phyloP scores from a whole-genome alignment of 169 alveolate genomes.

The Cryptosporidium ryanae region DNA sequence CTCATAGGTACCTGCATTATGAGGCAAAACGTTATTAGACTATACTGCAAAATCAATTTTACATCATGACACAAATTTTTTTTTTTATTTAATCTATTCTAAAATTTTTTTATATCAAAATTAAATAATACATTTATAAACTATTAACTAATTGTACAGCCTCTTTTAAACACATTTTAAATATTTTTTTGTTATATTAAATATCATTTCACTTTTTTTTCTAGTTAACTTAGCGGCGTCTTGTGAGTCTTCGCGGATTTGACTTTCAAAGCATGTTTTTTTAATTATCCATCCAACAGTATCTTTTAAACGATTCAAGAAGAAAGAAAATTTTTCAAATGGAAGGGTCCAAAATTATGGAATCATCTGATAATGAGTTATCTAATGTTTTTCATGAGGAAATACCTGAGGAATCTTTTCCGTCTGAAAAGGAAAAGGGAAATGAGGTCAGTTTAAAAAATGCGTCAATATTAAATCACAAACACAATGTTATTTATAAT shows the following conservation, averaged over 20 bases:
- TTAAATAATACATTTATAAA: background rate
- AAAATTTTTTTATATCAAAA: background rate
- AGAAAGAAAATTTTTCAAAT: background rate
- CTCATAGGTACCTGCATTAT: slow-evolving; percentile 58
- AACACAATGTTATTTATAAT: background rate
- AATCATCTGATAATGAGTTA: background rate
- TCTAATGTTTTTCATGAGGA: background rate
- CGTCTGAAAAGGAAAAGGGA: slow-evolving; percentile 65
- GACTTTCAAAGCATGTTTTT: slow-evolving; percentile 2
- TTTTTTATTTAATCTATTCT: background rate
- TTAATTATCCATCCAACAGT: background rate
- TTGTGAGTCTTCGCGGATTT: slow-evolving; percentile 63
- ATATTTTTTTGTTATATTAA: too few species aligned
- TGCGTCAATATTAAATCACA: background rate
- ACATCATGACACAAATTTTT: background rate
- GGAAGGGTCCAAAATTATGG: background rate
- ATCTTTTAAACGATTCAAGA: background rate
- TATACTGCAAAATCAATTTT: slow-evolving; percentile 41
- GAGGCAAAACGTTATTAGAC: slow-evolving; percentile 71
- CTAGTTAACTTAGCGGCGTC: slow-evolving; percentile 61
- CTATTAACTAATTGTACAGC: background rate
- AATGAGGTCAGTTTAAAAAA: slow-evolving; percentile 56
- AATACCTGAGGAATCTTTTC: slow-evolving; percentile 6
- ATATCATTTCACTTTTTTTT: too few species aligned
- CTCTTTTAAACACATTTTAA: too few species aligned